Conservation (phyloP, 2,329 filamentous ascomycete genomes). For the Paramyrothecium sp. region DNA sequence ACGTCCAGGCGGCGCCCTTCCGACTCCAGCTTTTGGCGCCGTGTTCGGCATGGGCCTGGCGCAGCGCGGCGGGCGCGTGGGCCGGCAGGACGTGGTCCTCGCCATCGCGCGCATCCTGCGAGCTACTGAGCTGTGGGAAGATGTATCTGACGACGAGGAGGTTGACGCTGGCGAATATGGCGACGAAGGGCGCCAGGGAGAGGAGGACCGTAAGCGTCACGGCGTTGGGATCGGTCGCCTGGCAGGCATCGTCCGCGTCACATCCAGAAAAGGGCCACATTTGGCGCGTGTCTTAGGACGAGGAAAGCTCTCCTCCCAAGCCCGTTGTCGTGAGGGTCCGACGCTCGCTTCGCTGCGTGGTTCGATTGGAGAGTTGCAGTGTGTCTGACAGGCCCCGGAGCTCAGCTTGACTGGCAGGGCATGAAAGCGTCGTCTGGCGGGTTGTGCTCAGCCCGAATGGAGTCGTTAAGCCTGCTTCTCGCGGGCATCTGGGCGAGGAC, state of each 20-base stretch:
- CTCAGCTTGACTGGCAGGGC: neutral
- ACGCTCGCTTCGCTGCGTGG: neutral
- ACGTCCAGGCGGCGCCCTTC: conserved; percentile 60
- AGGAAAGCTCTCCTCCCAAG: neutral
- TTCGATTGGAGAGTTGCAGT: neutral
- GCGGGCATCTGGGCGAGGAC: neutral
- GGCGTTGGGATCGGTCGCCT: conserved; percentile 38
- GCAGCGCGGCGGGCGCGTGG: conserved; percentile 58
- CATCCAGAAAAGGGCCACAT: conserved; percentile 49
- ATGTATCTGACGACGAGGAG: conserved; percentile 64
- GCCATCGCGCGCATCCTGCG: conserved; percentile 49
- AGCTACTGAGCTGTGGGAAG: conserved; percentile 68
- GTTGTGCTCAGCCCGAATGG: neutral
- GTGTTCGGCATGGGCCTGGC: conserved; percentile 59
- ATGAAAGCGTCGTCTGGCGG: neutral
- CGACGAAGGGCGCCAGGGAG: conserved; percentile 67
- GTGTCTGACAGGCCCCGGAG: neutral
- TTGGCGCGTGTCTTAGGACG: neutral
- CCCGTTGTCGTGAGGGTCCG: neutral
- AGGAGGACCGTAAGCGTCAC: conserved; percentile 46
- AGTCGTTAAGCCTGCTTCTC: neutral
- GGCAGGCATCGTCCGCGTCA: conserved; percentile 55
- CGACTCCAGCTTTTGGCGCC: conserved; percentile 49
- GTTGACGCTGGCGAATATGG: conserved; percentile 66
- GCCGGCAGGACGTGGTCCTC: conserved; percentile 62